Percentiles rank a stretch among this genome's conserved stretches.
These are phyloP conservation scores for Talaromyces thailandensis DNA, from an alignment of 495 filamentous ascomycete species.

Conservation along the genomic window DNA sequence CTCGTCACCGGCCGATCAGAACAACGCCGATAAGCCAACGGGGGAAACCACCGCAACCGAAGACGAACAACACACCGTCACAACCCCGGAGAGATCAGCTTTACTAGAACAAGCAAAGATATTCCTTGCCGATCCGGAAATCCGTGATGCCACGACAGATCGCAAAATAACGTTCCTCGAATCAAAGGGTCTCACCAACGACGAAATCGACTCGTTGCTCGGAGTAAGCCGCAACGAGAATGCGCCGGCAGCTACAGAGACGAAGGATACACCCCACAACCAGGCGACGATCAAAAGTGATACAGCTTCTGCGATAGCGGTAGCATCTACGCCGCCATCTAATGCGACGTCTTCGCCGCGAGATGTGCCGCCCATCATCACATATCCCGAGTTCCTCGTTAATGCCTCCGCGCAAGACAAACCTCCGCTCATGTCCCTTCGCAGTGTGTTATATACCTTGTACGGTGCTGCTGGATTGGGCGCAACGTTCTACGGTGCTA, in stretches of 20 bases:
- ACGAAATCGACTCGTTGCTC: conserved; percentile 62
- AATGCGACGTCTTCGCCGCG: conserved; percentile 15
- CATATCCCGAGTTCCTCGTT: conserved; percentile 89
- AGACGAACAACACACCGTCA: conserved; percentile 4
- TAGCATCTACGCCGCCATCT: conserved; percentile 13
- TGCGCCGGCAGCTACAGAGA: conserved; percentile 10
- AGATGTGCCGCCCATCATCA: conserved; percentile 80
- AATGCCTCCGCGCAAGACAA: conserved; percentile 38
- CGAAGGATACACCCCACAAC: conserved; percentile 1
- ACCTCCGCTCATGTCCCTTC: conserved; percentile 70
- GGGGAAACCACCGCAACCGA: conserved; percentile 7
- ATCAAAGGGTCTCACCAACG: conserved; percentile 61
- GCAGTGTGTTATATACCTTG: conserved; percentile 64
- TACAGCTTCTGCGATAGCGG: conserved; percentile 11
- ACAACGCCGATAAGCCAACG: conserved; percentile 22
- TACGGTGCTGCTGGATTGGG: conserved; percentile 66
- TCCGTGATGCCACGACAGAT: conserved; percentile 58
- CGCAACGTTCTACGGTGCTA: conserved; percentile 68
- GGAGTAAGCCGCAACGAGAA: conserved; percentile 34
- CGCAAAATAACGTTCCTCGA: conserved; percentile 72
- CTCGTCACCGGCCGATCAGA: conserved; percentile 14
- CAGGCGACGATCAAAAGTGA: conserved; percentile 8
- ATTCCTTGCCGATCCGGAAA: conserved; percentile 75
- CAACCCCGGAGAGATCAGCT: conserved; percentile 20
- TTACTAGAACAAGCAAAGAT: conserved; percentile 62